These are phyloP conservation scores for Cymbopogon citratus DNA, from an alignment of 176 grass and related monocot genomes.

Conservation along the genomic window DNA sequence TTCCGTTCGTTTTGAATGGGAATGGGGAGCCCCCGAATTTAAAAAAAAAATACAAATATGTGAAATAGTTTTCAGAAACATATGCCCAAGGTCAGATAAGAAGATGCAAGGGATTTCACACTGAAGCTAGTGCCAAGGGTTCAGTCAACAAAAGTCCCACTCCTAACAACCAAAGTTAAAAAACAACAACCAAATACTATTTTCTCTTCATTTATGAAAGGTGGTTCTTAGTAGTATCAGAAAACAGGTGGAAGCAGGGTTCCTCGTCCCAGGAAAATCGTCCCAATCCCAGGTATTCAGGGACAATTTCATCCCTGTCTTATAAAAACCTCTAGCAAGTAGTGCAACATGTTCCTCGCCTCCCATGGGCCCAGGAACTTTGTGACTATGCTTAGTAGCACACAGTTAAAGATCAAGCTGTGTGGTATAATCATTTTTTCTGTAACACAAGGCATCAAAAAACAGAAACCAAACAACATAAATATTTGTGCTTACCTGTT, in stretches of 20 bases:
- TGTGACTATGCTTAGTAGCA: neutral
- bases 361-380: too few species aligned
- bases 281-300: neutral
- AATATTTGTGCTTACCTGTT: constrained; percentile 41
- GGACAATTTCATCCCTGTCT: neutral
- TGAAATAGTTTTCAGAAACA: neutral
- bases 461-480: neutral
- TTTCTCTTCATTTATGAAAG: neutral
- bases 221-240: neutral
- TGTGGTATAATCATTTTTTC: neutral
- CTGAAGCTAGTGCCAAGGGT: neutral
- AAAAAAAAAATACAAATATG: too few species aligned
- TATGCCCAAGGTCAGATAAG: neutral
- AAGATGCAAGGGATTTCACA: neutral
- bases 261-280: too few species aligned
- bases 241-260: neutral
- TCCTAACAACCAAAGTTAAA: neutral
- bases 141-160: neutral
- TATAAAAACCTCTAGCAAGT: neutral
- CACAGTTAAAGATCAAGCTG: neutral
- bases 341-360: too few species aligned
- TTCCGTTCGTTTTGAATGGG: too few species aligned
- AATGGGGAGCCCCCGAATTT: too few species aligned
- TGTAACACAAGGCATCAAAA: neutral
- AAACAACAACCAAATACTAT: neutral